These are phyloP conservation scores for Suillus weaverae DNA, from an alignment of 768 basidiomycete species.

Conservation along the genomic window DNA sequence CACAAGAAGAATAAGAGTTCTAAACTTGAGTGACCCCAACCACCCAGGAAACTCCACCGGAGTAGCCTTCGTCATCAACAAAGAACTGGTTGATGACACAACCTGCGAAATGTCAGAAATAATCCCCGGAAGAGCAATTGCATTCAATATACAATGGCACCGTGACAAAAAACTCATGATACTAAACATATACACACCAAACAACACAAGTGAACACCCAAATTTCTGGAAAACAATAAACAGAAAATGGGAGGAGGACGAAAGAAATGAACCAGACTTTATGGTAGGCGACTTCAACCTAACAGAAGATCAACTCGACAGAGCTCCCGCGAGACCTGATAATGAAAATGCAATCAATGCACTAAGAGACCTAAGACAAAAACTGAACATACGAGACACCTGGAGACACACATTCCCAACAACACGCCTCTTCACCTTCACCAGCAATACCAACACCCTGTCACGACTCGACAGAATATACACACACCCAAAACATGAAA, in stretches of 20 bases:
- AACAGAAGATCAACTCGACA: conserved; percentile 7
- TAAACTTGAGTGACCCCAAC: conserved; percentile 10
- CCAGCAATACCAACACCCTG: background rate
- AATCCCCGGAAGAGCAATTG: conserved; percentile 15
- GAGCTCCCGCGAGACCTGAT: background rate
- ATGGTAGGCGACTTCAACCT: background rate
- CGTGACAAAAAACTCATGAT: conserved; percentile 7
- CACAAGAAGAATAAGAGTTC: conserved; percentile 8
- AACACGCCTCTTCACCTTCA: background rate
- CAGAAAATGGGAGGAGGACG: background rate
- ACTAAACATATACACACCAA: conserved; percentile 23
- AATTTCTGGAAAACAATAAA: conserved; percentile 19
- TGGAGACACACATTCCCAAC: background rate
- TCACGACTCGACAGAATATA: background rate
- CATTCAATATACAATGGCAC: conserved; percentile 18
- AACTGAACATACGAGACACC: background rate
- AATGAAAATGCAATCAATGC: conserved; percentile 4
- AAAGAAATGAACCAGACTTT: conserved; percentile 11
- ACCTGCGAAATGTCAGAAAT: background rate
- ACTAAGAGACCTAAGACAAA: conserved; percentile 14
- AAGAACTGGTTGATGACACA: conserved; percentile 10
- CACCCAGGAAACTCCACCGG: conserved; percentile 12
- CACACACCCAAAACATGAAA: too few relatives aligned
- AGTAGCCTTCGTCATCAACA: conserved; percentile 22
- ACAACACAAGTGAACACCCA: background rate